phyloP scores from a whole-genome alignment of 345 rosid genomes.

The Gynandropsis gynandra region DNA sequence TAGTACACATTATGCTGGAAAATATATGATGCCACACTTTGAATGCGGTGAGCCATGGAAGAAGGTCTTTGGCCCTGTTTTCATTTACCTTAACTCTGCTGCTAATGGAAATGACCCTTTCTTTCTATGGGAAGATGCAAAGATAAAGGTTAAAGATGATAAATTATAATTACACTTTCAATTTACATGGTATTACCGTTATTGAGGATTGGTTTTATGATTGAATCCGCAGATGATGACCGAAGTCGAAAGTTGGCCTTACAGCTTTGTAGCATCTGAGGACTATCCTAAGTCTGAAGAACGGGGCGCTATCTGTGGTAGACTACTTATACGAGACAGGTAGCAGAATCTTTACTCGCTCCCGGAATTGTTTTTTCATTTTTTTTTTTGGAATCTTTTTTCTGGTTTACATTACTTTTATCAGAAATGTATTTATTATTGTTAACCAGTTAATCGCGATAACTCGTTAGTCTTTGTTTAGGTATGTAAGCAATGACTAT shows the following conservation, averaged over 20 bases:
- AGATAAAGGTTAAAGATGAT: slow-evolving; percentile 57
- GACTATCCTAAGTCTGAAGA: slow-evolving; percentile 60
- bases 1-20: slow-evolving; percentile 76
- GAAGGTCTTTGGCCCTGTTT: slow-evolving; percentile 92
- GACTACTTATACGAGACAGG: slow-evolving; percentile 71
- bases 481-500: too few relatives aligned
- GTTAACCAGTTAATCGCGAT: too few relatives aligned
- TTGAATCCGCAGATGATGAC: slow-evolving; percentile 46
- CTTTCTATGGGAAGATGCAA: slow-evolving; percentile 86
- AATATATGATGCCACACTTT: slow-evolving; percentile 51
- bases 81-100: slow-evolving; percentile 67
- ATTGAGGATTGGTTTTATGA: slow-evolving; percentile 11
- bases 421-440: too few relatives aligned
- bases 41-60: slow-evolving; percentile 73
- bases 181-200: too few relatives aligned
- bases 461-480: too few relatives aligned
- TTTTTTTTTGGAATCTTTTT: too few relatives aligned
- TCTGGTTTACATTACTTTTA: too few relatives aligned
- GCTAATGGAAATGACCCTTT: slow-evolving; percentile 38
- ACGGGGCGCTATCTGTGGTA: slow-evolving; percentile 60
- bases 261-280: slow-evolving; percentile 80
- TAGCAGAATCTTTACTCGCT: background rate
- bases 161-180: too few relatives aligned
- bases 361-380: background rate
- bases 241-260: slow-evolving; percentile 92